Evolutionary conservation across 305 asterid species (phyloP).

Genomic region (Salvia sclarea): DNA sequence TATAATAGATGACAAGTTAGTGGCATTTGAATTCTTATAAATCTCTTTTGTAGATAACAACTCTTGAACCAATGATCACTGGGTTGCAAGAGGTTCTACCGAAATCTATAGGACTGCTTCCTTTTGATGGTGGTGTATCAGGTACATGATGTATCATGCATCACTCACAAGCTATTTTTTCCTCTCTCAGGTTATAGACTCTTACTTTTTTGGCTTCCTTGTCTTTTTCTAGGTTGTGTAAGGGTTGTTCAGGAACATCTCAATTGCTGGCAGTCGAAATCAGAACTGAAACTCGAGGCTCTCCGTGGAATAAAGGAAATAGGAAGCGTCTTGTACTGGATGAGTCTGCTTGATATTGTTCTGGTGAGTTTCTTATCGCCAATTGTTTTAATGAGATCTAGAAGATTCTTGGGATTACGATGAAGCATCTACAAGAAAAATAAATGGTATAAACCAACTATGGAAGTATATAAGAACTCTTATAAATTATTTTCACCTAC

Average conservation of each 20-base stretch:
- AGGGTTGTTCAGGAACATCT: constrained; percentile 77
- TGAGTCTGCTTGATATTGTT: constrained; percentile 96
- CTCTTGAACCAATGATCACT: constrained; percentile 81
- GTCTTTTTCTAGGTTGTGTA: constrained; percentile 65
- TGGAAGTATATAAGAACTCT: neutral
- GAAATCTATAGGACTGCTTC: constrained; percentile 88
- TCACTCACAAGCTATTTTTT: constrained; percentile 13
- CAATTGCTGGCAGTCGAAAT: constrained; percentile 86
- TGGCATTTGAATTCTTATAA: constrained; percentile 22
- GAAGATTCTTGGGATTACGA: constrained; percentile 13
- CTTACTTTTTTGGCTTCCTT: constrained; percentile 10
- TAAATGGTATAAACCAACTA: constrained; percentile 3
- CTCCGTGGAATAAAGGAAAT: constrained; percentile 88
- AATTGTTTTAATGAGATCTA: constrained; percentile 11
- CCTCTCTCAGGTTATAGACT: constrained; percentile 15
- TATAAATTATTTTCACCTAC: neutral
- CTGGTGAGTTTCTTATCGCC: constrained; percentile 54
- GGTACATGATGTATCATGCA: constrained; percentile 49
- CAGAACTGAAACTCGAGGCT: constrained; percentile 83
- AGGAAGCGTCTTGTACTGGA: constrained; percentile 91
- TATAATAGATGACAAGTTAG: neutral
- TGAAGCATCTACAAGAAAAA: constrained; percentile 2
- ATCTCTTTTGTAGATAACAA: constrained; percentile 64
- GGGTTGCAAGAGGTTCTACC: constrained; percentile 93
- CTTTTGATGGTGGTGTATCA: constrained; percentile 94